phyloP scores from a whole-genome alignment of 352 stramenopile species.

The Pythium chondricola region DNA sequence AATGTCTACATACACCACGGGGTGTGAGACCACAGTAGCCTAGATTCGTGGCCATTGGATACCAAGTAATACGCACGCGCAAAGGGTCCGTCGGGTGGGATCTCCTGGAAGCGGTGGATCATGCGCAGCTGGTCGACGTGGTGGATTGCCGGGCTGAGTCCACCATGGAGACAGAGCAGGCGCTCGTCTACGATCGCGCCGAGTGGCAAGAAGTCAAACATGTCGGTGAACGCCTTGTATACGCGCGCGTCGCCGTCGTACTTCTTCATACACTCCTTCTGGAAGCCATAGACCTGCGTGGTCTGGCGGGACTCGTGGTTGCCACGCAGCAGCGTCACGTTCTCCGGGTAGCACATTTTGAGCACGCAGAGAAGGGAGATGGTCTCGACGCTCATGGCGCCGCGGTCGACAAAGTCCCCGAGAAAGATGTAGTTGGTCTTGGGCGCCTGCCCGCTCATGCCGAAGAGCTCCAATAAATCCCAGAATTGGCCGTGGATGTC shows the following conservation, averaged over 20 bases:
- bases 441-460: constrained; percentile 78
- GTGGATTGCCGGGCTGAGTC: constrained; percentile 83
- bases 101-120: constrained; percentile 83
- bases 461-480: constrained; percentile 85
- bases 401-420: constrained; percentile 86
- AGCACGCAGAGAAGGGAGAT: constrained; percentile 81
- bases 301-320: constrained; percentile 67
- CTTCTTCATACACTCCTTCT: constrained; percentile 67
- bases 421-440: constrained; percentile 91
- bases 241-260: constrained; percentile 81
- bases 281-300: constrained; percentile 62
- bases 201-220: constrained; percentile 87
- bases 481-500: constrained; percentile 90
- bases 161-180: constrained; percentile 88
- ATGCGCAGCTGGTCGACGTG: constrained; percentile 80
- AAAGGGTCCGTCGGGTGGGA: constrained; percentile 80
- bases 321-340: constrained; percentile 73
- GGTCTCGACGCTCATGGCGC: constrained; percentile 85
- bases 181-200: constrained; percentile 84
- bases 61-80: constrained; percentile 49
- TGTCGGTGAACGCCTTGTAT: constrained; percentile 89
- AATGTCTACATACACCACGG: constrained; percentile 49
- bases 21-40: no score
- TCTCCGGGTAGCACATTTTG: constrained; percentile 84
- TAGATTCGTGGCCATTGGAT: no score